Evolutionary conservation across 495 filamentous ascomycete genomes (phyloP), one percentile per base, ranked within the genome.

Genomic region (Bacidia gigantensis): DNA sequence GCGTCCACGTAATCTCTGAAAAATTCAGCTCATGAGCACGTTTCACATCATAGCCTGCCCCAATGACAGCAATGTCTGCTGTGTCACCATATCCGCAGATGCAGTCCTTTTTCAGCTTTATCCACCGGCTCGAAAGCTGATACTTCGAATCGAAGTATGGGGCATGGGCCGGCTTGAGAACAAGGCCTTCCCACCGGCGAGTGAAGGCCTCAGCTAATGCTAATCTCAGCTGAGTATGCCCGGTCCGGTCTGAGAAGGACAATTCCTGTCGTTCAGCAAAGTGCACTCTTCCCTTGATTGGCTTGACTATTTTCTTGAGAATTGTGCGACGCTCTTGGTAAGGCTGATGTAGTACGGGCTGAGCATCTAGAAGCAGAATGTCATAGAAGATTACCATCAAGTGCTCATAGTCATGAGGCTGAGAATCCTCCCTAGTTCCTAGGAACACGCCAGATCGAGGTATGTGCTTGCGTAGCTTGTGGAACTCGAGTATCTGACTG

Each of bases 41-140:
- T 44, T 68, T 70, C 11, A 78, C 65, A 54, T 83, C 76, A 55
- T 82, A 86, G 1, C 74, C 73, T 5, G 75, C 87, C 3, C 85
- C 88, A 26, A 94, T 66, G 5, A 90, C 72, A 1, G 83, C 79
- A 56, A 95, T 83, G 62, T 94, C 88, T 1, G 83, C 79, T 39
- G 85, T 82, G 57, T 93, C 87, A 1, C 87, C 88, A 57, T 88
- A 73, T 3, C 79, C 77, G 18, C 69, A 70, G n/a, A 95, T 83
- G 54, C 93, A 95, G 57, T 93, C 87, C 56, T 89, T 93, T 63
- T 95, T 95, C 24, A 95, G 61, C 65, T 94, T 95, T 59, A 94
- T 84, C 65, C 80, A 83, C 23, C 73, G 72, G 47, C 71, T 72
- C 5, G 47, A 14, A 29, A 65, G 72, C 41, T 45, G 39, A 60